Evolutionary conservation across 371 early-diverging fungal species (phyloP).

Genomic region (Syncephalastrum sp.): DNA sequence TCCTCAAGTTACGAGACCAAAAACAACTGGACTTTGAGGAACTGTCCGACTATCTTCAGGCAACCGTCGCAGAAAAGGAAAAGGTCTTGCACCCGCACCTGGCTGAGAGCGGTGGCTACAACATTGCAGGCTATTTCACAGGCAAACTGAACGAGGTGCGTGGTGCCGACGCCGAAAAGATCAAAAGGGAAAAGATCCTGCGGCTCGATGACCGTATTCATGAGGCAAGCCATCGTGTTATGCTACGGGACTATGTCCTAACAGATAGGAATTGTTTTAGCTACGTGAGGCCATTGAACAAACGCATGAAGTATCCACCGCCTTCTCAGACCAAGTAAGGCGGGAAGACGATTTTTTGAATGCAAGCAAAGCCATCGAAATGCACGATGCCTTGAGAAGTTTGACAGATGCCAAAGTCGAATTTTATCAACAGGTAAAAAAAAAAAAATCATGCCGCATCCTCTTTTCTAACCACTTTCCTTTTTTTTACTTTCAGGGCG

Average conservation of each 20-base stretch:
- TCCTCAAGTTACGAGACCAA: constrained; percentile 85
- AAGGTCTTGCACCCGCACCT: constrained; percentile 54
- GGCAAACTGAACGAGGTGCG: constrained; percentile 89
- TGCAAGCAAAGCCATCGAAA: constrained; percentile 74
- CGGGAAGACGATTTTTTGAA: constrained; percentile 84
- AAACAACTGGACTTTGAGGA: constrained; percentile 95
- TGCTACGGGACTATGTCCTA: not conserved
- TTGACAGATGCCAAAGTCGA: constrained; percentile 77
- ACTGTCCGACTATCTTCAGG: constrained; percentile 71
- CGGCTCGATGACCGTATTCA: constrained; percentile 71
- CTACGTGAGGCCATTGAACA: constrained; percentile 80
- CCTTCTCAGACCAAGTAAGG: constrained; percentile 77
- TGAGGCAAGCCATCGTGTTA: constrained; percentile 53
- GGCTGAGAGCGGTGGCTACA: constrained; percentile 48
- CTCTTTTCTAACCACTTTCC: not conserved
- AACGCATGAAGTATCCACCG: constrained; percentile 65
- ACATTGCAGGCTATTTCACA: constrained; percentile 76
- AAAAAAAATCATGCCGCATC: no score
- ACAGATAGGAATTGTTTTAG: constrained; percentile 31
- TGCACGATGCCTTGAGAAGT: constrained; percentile 70
- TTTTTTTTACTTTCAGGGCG: constrained; percentile 32
- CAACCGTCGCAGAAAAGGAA: constrained; percentile 62
- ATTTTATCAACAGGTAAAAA: constrained; percentile 73
- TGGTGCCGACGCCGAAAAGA: constrained; percentile 84
- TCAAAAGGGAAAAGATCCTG: constrained; percentile 73